Evolutionary conservation across 176 grass and related monocot genomes (phyloP).

Genomic region (Pharus latifolius): DNA sequence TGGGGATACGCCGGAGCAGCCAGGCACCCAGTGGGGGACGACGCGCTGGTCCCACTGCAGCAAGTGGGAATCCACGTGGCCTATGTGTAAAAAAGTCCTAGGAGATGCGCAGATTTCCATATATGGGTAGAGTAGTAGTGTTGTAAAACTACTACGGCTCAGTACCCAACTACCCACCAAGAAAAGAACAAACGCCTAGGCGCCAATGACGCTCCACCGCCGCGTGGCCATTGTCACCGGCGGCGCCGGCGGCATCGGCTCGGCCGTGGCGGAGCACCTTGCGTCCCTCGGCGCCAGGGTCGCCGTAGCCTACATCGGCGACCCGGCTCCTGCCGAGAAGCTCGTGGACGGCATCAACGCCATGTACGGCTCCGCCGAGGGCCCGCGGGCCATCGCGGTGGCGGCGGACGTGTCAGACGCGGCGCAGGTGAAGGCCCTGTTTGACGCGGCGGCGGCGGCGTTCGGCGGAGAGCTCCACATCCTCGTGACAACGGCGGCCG

Average conservation of each 20-base stretch:
- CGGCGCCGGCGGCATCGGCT: conserved; percentile 54
- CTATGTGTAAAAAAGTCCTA: too few relatives aligned
- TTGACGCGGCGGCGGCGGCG: conserved; percentile 33
- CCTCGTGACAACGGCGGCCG: conserved; percentile 39
- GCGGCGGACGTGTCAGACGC: conserved; percentile 29
- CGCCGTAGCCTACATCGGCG: conserved; percentile 37
- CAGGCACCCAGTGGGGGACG: too few relatives aligned
- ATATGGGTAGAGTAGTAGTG: too few relatives aligned
- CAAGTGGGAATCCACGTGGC: too few relatives aligned
- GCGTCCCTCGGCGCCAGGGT: conserved; percentile 54
- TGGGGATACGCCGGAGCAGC: too few relatives aligned
- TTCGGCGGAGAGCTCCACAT: conserved; percentile 57
- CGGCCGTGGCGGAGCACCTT: conserved; percentile 36
- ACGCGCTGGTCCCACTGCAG: too few relatives aligned
- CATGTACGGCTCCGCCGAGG: neutral
- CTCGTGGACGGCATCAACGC: conserved; percentile 31
- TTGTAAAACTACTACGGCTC: too few relatives aligned
- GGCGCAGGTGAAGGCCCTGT: conserved; percentile 33
- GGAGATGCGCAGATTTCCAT: too few relatives aligned
- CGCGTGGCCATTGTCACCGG: conserved; percentile 61
- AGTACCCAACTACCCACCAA: too few relatives aligned
- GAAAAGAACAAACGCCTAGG: too few relatives aligned
- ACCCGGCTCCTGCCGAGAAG: conserved; percentile 7
- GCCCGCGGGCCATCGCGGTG: conserved; percentile 18
- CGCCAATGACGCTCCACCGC: conserved; percentile 27